Evolutionary conservation across 2,329 filamentous ascomycete species (phyloP).

Genomic region (Neocatenulostroma microsporum): DNA sequence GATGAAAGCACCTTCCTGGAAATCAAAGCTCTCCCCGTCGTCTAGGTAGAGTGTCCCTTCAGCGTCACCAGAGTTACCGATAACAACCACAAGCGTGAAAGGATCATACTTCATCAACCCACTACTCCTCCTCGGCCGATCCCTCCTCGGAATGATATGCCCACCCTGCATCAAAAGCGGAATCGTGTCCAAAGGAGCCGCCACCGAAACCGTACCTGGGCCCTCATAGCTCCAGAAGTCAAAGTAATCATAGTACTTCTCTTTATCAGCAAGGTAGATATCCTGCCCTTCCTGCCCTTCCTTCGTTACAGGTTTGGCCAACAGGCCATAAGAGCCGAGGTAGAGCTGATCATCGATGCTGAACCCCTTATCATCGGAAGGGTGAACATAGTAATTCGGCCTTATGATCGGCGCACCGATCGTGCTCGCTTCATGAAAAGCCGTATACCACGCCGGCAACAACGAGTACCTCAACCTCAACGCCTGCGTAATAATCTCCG

Average conservation of each 20-base stretch:
- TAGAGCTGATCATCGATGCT: conserved; percentile 89
- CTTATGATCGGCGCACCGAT: conserved; percentile 80
- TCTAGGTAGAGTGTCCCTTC: conserved; percentile 82
- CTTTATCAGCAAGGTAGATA: conserved; percentile 80
- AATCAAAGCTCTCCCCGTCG: conserved; percentile 89
- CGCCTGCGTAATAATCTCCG: conserved; percentile 75
- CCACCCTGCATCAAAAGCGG: conserved; percentile 89
- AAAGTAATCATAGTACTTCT: conserved; percentile 94
- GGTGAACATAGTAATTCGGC: conserved; percentile 90
- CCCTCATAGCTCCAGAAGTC: conserved; percentile 70
- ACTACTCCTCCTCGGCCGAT: conserved; percentile 75
- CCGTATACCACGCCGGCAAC: conserved; percentile 91
- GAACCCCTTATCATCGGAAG: conserved; percentile 78
- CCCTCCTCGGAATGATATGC: conserved; percentile 83
- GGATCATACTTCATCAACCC: conserved; percentile 90
- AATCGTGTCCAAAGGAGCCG: conserved; percentile 75
- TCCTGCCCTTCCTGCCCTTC: conserved; percentile 65
- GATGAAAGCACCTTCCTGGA: conserved; percentile 77
- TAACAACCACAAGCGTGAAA: conserved; percentile 77
- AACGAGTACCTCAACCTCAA: conserved; percentile 82
- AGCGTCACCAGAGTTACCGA: conserved; percentile 62
- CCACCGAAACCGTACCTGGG: conserved; percentile 63
- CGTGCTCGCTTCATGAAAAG: conserved; percentile 80
- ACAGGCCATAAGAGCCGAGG: conserved; percentile 74
- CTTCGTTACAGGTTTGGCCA: conserved; percentile 83